Base-by-base conservation (phyloP, 176 grass and related monocot genomes). In the Carex cristatella region DNA sequence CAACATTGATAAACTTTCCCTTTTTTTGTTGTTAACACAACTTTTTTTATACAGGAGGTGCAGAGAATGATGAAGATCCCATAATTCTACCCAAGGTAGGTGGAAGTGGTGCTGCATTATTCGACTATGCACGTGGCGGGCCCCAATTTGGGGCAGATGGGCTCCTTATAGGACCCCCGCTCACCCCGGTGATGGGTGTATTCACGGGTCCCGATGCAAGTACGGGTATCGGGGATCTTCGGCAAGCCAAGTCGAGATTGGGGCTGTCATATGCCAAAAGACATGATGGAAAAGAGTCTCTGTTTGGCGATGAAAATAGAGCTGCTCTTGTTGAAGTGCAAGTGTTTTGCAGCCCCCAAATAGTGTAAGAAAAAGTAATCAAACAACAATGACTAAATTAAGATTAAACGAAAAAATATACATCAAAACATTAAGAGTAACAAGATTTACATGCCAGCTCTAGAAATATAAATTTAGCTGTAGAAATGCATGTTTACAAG, bases 91-190 rank as follows among this genome's bases (percentile, higher is more conserved):
- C 86, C 0, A 98, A 98, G 87, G 87, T 98, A 18, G 95, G 92
- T 4, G 92, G 95, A 35, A 91, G 95, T 77, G 95, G 95, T 32
- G 95, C 92, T 13, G 95, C 95, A 75, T 87, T 98, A 80, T 94
- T 98, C 67, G 95, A 98, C 75, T 98, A 98, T 76, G 85, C 92
- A 7, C 79, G 92, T 11, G 95, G 95, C 40, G 95, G 95, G 1
- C 95, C 95, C 3, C 92, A 94, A 81, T 98, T 98, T 86, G 95
- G 95, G 4, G 95, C 95, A 31, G 95, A 94, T 79, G 95, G 95
- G 31, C 84, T 98, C 66, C 95, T 98, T 79, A 89, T 98, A 61
- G 95, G 92, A 3, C 89, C 91, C 68, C 95, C 95, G 18, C 89
- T 98, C 13, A 89, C 95, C 12, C 91, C 92, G 7, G 95, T 94